Evolutionary conservation across 1,284 basidiomycete species (phyloP), one percentile per base, ranked within the genome.

Genomic region (Melampsora larici-populina): DNA sequence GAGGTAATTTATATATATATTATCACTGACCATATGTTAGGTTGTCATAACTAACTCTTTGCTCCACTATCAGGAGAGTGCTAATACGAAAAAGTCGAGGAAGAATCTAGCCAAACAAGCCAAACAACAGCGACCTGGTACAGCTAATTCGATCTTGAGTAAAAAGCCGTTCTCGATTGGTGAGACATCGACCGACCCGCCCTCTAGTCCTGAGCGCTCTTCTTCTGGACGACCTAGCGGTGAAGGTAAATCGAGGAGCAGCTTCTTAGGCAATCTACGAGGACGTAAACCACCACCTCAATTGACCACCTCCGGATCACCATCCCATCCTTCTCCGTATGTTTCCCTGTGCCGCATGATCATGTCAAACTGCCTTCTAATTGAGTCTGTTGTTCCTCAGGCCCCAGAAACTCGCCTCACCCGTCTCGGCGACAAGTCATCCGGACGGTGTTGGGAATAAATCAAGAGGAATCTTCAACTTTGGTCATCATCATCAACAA

Each of bases 401-500:
- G 33, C 51, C 13, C 40, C 43, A 8, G 24, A 21, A 64, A 2
- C 24, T 49, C 31, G 36, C 36, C 9, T 36, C 36, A 36, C 36
- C 36, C 36, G 36, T 36, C 36, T 36, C 36, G 36, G 36, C n/a
- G n/a, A n/a, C 36, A 3, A 36, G 9, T 36, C 24, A 3, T 55
- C 13, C 51, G 17, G 51, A 18, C 17, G 51, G 51, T 18, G 24
- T 21, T 24, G 51, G 51, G 4, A 24, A 55, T 21, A 55, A 55
- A 18, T 17, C 62, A 5, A 63, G 69, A 29, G 60, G 67, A 7
- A n/a, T 70, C 11, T 70, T 70, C 65, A 40, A 31, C 31, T 67
- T 80, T 64, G 46, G 51, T 24, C 65, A 43, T 36, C 78, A n/a
- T 70, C 79, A 18, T 79, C 79, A 74, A 63, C 73, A 84, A 84